Evolutionary conservation across 768 basidiomycete species (phyloP), one percentile per base, ranked within the genome.

Genomic region (Pulveroboletus sp.): DNA sequence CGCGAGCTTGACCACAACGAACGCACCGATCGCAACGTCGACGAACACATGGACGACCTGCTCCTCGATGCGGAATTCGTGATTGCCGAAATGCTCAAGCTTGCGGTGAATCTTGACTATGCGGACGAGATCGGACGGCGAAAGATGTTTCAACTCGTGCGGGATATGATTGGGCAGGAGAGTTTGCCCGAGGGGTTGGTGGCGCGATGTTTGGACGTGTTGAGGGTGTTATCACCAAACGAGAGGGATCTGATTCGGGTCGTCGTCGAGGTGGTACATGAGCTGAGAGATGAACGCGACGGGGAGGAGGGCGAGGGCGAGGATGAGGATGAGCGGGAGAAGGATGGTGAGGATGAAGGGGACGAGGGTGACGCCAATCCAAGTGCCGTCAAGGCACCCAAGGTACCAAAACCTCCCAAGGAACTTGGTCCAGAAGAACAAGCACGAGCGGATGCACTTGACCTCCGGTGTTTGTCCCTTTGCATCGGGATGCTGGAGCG

Each of bases 81-180:
- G 7, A 74, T 95, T n/a, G 74, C 80, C 0, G 91, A 97, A 66
- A 76, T 97, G 66, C 76, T 96, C 21, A 79, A 76, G 57, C 70
- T 95, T 28, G 89, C 89, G 0, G 76, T 86, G 4, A 79, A 86
- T 53, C 73, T 93, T 26, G 94, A 97, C 66, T 97, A 94, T 59
- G 80, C 84, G 0, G 95, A 98, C 69, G 93, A 96, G 67, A 89
- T 87, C 51, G 94, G 95, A 4, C 71, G 92, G 51, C 71, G 92
- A 51, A 88, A 87, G 69, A 93, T 93, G 85, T 89, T 88, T 60
- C 76, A 80, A 43, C 82, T 94, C 30, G 82, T 94, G 58, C 82
- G 92, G 18, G 82, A 86, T 43, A 94, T 97, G 89, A 75, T 95
- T 14, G 79, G 79, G 1, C 79, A 86, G 54, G 78, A 84, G 13